Evolutionary conservation across 192 early-diverging fungal species (phyloP), one percentile per base, ranked within the genome.

Genomic region (Endogone sp.): DNA sequence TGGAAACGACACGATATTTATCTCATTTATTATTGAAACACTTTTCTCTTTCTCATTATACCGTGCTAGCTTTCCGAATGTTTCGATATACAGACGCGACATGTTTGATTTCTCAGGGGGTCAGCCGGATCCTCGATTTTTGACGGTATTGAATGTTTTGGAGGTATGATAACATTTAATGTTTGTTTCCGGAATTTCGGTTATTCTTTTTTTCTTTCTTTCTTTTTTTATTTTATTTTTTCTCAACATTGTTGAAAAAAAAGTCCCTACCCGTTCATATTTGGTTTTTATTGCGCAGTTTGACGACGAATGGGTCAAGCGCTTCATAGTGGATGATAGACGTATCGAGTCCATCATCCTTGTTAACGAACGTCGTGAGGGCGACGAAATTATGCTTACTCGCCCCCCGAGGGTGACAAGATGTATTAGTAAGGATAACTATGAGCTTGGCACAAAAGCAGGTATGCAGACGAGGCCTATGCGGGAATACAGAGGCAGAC

Each of bases 321-420:
- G 90, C 9, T 82, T 89, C 65, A 75, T 94, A 32, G 91, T 94
- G 69, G 88, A 87, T 26, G 73, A 82, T 27, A 82, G 81, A 61
- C 70, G 71, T 28, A 92, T 92, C 56, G 90, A 94, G 69, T 83
- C 87, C 23, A 86, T 82, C n/a, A 81, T 91, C 31, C 70, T 94
- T 29, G 79, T 91, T 23, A 83, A 88, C 56, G 73, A 82, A 24
- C 81, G 86, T 70, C 62, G 58, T 2, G 78, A 84, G 22, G 88
- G 85, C 16, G 87, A 88, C 63, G 56, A 60, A 8, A 27, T 84
- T 10, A 84, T 84, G 83, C 58, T 69, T 11, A 87, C 84, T 71
- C 68, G 76, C 28, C 91, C 91, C 9, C 72, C 54, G 6, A 92
- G 92, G 60, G 88, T 94, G 29, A 76, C 61, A 0, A 73, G 73